A percentile compares a stretch with the other conserved stretches of the same genome.
Evolutionary conservation across 805 yeast species (phyloP).

Genomic region (Ogataea salicorniae): DNA sequence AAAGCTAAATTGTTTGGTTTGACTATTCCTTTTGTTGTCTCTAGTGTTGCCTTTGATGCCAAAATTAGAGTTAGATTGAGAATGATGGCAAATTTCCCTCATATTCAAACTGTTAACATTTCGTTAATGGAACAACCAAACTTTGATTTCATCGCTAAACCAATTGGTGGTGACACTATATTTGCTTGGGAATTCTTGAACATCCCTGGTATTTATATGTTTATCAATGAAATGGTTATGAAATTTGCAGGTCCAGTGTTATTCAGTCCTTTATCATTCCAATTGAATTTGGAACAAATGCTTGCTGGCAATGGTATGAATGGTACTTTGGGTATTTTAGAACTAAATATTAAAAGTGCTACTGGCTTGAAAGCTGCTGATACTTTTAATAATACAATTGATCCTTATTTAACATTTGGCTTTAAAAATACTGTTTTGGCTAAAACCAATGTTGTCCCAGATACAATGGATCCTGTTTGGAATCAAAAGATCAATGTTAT

Average conservation of each 20-base stretch:
- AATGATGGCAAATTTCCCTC: slow-evolving; percentile 90
- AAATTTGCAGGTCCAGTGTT: slow-evolving; percentile 87
- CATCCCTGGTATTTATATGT: slow-evolving; percentile 80
- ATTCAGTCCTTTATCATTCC: slow-evolving; percentile 87
- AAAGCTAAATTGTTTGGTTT: slow-evolving; percentile 81
- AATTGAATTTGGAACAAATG: slow-evolving; percentile 86
- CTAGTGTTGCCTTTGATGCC: slow-evolving; percentile 73
- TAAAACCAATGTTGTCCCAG: slow-evolving; percentile 60
- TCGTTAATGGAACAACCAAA: slow-evolving; percentile 83
- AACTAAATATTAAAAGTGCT: slow-evolving; percentile 63
- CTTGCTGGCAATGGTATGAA: slow-evolving; percentile 75
- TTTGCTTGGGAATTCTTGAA: slow-evolving; percentile 85
- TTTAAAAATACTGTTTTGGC: slow-evolving; percentile 55
- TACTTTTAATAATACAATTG: slow-evolving; percentile 71
- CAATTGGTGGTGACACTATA: slow-evolving; percentile 70
- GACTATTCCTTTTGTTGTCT: slow-evolving; percentile 72
- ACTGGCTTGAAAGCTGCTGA: slow-evolving; percentile 64
- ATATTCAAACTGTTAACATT: slow-evolving; percentile 83
- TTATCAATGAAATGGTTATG: slow-evolving; percentile 78
- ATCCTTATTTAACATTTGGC: slow-evolving; percentile 81
- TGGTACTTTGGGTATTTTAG: slow-evolving; percentile 83
- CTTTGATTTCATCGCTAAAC: slow-evolving; percentile 75
- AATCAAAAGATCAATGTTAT: slow-evolving; percentile 71
- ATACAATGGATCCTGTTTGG: slow-evolving; percentile 76
- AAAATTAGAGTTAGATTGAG: slow-evolving; percentile 75